phyloP scores from a whole-genome alignment of 768 basidiomycete genomes.

The Leccinellum rugosiceps region DNA sequence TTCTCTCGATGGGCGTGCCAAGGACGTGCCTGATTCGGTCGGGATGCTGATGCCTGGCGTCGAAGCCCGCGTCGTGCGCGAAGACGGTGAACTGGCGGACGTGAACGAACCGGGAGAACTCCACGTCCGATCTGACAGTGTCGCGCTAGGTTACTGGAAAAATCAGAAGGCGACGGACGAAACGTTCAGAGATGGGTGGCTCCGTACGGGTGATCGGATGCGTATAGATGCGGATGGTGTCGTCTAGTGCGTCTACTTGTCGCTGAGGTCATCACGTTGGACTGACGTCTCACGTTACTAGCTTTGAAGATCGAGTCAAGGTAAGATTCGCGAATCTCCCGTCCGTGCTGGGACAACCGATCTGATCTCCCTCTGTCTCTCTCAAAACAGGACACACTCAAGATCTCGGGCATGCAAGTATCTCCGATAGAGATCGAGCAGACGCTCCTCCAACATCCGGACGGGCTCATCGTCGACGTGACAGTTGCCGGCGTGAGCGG shows the following conservation, averaged over 20 bases:
- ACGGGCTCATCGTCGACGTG: constrained; percentile 59
- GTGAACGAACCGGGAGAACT: constrained; percentile 65
- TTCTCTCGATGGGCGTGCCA: constrained; percentile 41
- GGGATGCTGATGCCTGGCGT: constrained; percentile 64
- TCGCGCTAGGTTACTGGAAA: constrained; percentile 70
- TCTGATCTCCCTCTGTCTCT: too few relatives aligned
- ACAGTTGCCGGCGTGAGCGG: constrained; percentile 74
- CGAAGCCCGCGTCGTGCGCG: constrained; percentile 57
- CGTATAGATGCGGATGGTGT: constrained; percentile 55
- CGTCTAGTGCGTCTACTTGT: constrained; percentile 52
- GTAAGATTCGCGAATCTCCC: constrained; percentile 30
- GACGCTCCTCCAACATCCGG: constrained; percentile 58
- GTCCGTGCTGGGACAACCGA: not conserved
- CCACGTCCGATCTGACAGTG: constrained; percentile 50
- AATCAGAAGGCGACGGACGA: constrained; percentile 63
- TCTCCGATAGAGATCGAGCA: constrained; percentile 79
- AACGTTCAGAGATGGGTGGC: constrained; percentile 72
- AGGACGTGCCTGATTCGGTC: constrained; percentile 39
- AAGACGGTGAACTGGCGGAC: constrained; percentile 54
- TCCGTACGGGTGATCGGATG: constrained; percentile 72
- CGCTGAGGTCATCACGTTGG: not conserved
- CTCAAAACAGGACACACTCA: constrained; percentile 61
- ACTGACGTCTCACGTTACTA: constrained; percentile 22
- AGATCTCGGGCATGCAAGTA: constrained; percentile 77
- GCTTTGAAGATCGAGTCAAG: constrained; percentile 77